phyloP scores from a whole-genome alignment of 352 stramenopile species.

The Globisporangium perplexum region DNA sequence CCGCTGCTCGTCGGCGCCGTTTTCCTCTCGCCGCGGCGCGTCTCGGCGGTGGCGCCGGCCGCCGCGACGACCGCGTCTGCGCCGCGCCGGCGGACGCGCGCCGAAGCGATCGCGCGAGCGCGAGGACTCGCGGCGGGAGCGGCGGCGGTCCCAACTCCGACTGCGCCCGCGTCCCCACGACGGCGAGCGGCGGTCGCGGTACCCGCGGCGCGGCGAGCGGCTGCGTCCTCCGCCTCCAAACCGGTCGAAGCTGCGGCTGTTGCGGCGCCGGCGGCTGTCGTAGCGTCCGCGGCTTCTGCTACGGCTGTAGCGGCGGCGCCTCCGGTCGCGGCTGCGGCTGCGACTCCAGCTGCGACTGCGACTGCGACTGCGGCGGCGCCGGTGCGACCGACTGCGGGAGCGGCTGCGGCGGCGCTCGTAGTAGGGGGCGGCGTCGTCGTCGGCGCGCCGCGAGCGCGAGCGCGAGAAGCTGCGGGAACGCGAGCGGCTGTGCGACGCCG shows the following conservation, averaged over 20 bases:
- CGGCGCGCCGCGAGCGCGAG: not conserved
- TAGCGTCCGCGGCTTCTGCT: slow-evolving; percentile 5
- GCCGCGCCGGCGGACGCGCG: not conserved
- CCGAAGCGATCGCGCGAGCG: slow-evolving; percentile 11
- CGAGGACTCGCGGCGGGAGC: slow-evolving; percentile 4
- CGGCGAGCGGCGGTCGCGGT: slow-evolving; percentile 5
- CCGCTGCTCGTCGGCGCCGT: not conserved
- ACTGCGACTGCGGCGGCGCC: too few relatives aligned
- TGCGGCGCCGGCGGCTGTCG: slow-evolving; percentile 4
- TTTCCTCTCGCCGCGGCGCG: not conserved
- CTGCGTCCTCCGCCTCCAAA: slow-evolving; percentile 3
- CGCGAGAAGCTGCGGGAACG: not conserved
- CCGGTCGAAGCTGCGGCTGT: slow-evolving; percentile 9
- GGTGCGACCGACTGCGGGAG: not conserved
- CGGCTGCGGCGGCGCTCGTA: not conserved
- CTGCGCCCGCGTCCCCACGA: slow-evolving; percentile 3
- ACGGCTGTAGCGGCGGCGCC: not conserved
- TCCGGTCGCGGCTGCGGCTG: not conserved
- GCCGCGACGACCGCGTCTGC: slow-evolving; percentile 2
- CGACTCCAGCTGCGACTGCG: not conserved
- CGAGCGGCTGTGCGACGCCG: not conserved
- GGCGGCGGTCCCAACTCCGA: slow-evolving; percentile 1
- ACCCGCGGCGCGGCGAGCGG: slow-evolving; percentile 5
- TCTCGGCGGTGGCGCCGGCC: slow-evolving; percentile 4
- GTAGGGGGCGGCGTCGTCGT: not conserved